Evolutionary conservation across 306 rosid species (phyloP), one percentile per base, ranked within the genome.

Genomic region (Cucurbita maxima): DNA sequence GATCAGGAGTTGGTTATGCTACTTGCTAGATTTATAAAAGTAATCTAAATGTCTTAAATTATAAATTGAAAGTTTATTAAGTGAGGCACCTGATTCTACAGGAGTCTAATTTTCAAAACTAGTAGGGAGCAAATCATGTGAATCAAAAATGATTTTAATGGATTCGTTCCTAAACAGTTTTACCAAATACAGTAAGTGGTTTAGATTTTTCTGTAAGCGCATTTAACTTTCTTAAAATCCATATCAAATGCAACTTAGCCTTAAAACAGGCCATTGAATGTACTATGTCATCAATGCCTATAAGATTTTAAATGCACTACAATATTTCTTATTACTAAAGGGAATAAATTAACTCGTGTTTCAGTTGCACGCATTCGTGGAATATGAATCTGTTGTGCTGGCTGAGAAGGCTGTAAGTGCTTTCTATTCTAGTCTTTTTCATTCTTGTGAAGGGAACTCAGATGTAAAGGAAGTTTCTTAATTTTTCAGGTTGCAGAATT

Each of bases 301-400:
- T 50, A 18, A 48, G 9, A 70, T 50, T 51, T 25, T 69, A 5
- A 48, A 48, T 25, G 25, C 25, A 13, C 58, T 30, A 22, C 14
- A 7, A 69, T 30, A 30, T 8, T 69, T 48, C 58, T 47, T 25
- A 25, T 25, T 22, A 43, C 30, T 22, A 22, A 19, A 14, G 54
- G 22, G 52, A 67, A n/a, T 68, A 45, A 67, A 19, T 48, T 25
- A 50, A 38, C 19, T n/a, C 3, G 13, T 30, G 10, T 81, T 52
- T 67, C 76, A 94, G 99, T 86, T 91, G 88, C 99, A 94, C 83
- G 99, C 99, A 72, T 94, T 94, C 81, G 97, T 94, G 71, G 99
- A 94, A 83, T 94, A 91, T 81, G 96, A 87, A 75, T 87, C 97
- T 53, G 88, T 87, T 68, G 99, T 89, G 83, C 80, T 90, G 82